Evolutionary conservation across 345 rosid genomes (phyloP), one percentile per base, ranked within the genome.

Genomic region (Theobroma cacao): DNA sequence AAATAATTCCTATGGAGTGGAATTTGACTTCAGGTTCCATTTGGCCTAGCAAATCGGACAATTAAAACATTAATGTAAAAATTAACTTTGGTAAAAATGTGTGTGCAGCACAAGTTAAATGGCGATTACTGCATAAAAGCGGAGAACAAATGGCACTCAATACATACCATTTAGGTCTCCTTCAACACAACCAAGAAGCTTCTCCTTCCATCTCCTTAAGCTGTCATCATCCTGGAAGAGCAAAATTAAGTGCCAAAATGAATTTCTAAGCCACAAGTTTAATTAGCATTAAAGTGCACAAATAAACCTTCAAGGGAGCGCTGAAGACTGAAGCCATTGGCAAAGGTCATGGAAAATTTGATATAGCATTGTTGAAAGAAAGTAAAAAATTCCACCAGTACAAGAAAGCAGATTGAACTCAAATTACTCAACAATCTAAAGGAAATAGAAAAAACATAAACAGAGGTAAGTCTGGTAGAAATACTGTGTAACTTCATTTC

Each of bases 141-240:
- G 2, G 61, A 72, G 26, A 30, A 41, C 10, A 75, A 3, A 75
- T 24, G 45, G 40, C 66, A 14, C 8, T 75, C 77, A 43, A 56
- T 20, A 30, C 28, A 59, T 43, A 88, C 89, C 89, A 66, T 83
- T 81, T 48, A 87, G 65, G 79, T 89, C 88, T 36, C 74, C 82
- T 74, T 89, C 95, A 4, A 92, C 82, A 26, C 83, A 80, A 12
- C 97, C 97, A 72, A 92, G 84, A 76, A 92, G 89, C 85, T 92
- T 86, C 83, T 91, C 93, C 64, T 92, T 92, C 95, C 97, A 92
- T 80, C 92, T 87, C 78, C 89, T 88, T 77, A 92, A 84, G 88
- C 97, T 92, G 43, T 89, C 93, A 85, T 92, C 97, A 71, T 92
- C 95, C 97, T 92, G 87, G 64, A 84, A 82, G 24, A 33, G 53